A percentile compares a stretch with the other conserved stretches of the same genome.
phyloP scores from a whole-genome alignment of 2,329 filamentous ascomycete genomes.

The Claviceps lovelessii region DNA sequence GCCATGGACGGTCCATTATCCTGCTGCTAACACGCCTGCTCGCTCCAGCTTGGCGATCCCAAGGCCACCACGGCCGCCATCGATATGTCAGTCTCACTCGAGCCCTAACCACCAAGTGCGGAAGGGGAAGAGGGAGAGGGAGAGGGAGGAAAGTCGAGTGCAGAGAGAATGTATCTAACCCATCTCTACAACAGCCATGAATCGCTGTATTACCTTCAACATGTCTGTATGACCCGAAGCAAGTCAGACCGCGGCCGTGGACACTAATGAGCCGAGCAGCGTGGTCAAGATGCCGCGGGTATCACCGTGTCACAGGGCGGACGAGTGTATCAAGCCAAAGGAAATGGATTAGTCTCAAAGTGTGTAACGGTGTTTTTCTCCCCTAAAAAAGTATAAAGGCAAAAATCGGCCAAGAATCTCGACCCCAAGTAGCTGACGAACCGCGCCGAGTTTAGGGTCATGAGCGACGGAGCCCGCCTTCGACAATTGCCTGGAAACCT shows the following conservation, averaged over 20 bases:
- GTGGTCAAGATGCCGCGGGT: constrained; percentile 74
- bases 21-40: not conserved
- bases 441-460: constrained; percentile 14
- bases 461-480: constrained; percentile 44
- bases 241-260: not conserved
- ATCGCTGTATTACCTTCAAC: constrained; percentile 54
- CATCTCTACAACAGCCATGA: constrained; percentile 34
- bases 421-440: constrained; percentile 18
- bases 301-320: constrained; percentile 68
- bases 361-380: not conserved
- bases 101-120: not conserved
- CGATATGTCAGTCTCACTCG: constrained; percentile 29
- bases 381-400: not conserved
- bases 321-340: constrained; percentile 78
- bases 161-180: not conserved
- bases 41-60: constrained; percentile 18
- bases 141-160: not conserved
- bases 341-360: constrained; percentile 17
- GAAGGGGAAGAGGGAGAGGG: not conserved
- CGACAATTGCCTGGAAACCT: constrained; percentile 53
- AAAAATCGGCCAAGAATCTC: constrained; percentile 19
- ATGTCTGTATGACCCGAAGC: constrained; percentile 16
- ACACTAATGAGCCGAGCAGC: constrained; percentile 1
- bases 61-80: constrained; percentile 34
- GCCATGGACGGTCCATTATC: not conserved